Evolutionary conservation across 176 grass and related monocot genomes (phyloP).

Genomic region (Aegilops sharonensis): DNA sequence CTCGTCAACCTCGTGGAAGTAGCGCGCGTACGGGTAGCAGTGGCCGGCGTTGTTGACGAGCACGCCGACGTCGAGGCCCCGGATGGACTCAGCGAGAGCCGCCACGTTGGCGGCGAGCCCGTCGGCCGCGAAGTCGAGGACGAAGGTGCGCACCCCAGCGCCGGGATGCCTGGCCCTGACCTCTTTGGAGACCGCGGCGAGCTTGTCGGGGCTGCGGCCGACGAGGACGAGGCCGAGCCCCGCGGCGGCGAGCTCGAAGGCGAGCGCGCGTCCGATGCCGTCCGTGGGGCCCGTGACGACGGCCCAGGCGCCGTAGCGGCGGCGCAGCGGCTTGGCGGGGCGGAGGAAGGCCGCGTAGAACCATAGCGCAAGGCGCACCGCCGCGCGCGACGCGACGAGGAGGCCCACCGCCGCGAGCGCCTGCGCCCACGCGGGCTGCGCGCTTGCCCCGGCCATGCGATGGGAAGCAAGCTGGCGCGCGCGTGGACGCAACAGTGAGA

Average conservation of each 20-base stretch:
- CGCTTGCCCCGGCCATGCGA: not conserved
- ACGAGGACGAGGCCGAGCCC: constrained; percentile 65
- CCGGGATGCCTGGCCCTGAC: constrained; percentile 18
- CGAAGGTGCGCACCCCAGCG: constrained; percentile 45
- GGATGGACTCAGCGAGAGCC: constrained; percentile 36
- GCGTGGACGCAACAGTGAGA: not conserved
- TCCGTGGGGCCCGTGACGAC: constrained; percentile 77
- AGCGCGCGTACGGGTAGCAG: constrained; percentile 58
- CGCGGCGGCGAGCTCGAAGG: constrained; percentile 48
- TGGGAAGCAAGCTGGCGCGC: not conserved
- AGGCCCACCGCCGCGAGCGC: constrained; percentile 46
- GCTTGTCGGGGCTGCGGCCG: constrained; percentile 69
- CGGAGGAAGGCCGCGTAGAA: constrained; percentile 69
- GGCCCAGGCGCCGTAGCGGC: constrained; percentile 66
- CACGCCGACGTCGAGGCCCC: constrained; percentile 68
- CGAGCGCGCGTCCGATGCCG: constrained; percentile 67
- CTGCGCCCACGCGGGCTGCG: constrained; percentile 49
- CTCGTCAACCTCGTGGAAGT: constrained; percentile 77
- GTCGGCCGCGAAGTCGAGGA: constrained; percentile 58
- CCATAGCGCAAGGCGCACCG: constrained; percentile 36
- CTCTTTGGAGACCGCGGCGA: constrained; percentile 38
- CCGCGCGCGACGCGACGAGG: constrained; percentile 24
- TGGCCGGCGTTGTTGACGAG: constrained; percentile 72
- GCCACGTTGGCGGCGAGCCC: constrained; percentile 28
- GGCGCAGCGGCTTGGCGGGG: constrained; percentile 49